Evolutionary conservation across 768 basidiomycete species (phyloP), one percentile per base, ranked within the genome.

Genomic region (Termitomyces sp.): DNA sequence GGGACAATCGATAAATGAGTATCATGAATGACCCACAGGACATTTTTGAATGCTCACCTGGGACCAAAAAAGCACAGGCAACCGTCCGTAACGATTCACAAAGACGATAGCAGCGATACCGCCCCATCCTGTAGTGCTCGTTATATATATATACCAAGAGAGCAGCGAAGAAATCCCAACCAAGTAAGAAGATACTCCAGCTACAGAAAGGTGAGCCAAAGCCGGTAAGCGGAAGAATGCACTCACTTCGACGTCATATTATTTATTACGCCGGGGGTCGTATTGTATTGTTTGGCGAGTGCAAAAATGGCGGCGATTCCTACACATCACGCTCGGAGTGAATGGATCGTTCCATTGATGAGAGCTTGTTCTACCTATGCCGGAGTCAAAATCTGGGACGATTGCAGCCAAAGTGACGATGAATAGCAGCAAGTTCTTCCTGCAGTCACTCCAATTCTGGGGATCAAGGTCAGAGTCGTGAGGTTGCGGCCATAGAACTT

Each of bases 401-500:
- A 84, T 78, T 0, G 84, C 76, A 12, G 83, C 81, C 42, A 84
- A 64, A 0, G 81, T 83, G 60, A 82, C 64, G 53, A 84, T 78
- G 40, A 78, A 60, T 12, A 86, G 70, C 61, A 82, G 71, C 4
- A 80, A 57, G 50, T 71, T 74, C 65, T 84, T 85, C 41, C 72
- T 71, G 35, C 70, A 60, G 46, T 74, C 70, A 19, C 74, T 71
- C 83, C 83, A 84, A 50, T 74, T 73, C 69, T 82, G 70, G 0
- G 67, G 65, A 48, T 66, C 63, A 17, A 61, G 61, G 0, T 68
- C 67, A 3, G 68, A 67, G 54, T 73, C 71, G 4, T 70, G 73
- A 1, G 84, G 83, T 66, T 84, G 83, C 10, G 84, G 84, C 81
- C 83, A 85, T 1, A 86, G 71, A 19, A 84, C 76, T 55, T 76